A percentile compares a stretch with the other conserved stretches of the same genome.
Evolutionary conservation across 805 yeast genomes (phyloP).

Genomic region (Hyphopichia homilentoma): DNA sequence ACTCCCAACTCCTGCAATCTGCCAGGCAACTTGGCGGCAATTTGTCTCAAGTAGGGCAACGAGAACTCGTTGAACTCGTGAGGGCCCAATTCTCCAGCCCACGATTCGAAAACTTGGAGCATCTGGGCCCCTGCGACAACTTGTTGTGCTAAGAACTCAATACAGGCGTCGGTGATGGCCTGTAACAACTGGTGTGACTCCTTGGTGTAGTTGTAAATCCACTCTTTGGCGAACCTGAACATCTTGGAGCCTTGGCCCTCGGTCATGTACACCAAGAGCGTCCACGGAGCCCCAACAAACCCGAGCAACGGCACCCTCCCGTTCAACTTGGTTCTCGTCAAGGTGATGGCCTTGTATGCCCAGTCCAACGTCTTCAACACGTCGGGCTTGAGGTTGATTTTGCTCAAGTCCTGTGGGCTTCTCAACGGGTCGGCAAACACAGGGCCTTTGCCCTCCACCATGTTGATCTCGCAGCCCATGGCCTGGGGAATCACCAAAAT

Average conservation of each 20-base stretch:
- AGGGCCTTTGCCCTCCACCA: slow-evolving; percentile 95
- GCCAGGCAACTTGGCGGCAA: slow-evolving; percentile 61
- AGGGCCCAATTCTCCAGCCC: slow-evolving; percentile 97
- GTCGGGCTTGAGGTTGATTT: slow-evolving; percentile 61
- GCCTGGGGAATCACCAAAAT: slow-evolving; percentile 97
- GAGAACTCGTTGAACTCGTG: slow-evolving; percentile 84
- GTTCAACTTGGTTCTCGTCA: slow-evolving; percentile 78
- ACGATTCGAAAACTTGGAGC: slow-evolving; percentile 93
- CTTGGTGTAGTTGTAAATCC: slow-evolving; percentile 81
- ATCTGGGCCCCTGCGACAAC: slow-evolving; percentile 98
- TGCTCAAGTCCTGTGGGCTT: slow-evolving; percentile 60
- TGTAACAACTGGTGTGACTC: slow-evolving; percentile 68
- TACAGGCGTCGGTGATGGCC: slow-evolving; percentile 79
- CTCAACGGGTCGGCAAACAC: slow-evolving; percentile 87
- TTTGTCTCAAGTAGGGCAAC: slow-evolving; percentile 80
- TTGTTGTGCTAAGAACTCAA: slow-evolving; percentile 91
- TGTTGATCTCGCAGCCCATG: slow-evolving; percentile 91
- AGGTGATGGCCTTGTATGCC: slow-evolving; percentile 92
- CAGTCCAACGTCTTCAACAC: slow-evolving; percentile 77
- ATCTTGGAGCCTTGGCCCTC: slow-evolving; percentile 96
- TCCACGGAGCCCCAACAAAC: slow-evolving; percentile 98
- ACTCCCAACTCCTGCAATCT: slow-evolving; percentile 72
- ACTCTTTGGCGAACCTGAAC: slow-evolving; percentile 86
- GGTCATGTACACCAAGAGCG: slow-evolving; percentile 91
- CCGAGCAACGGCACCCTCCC: slow-evolving; percentile 95